Percentiles rank a stretch among this genome's conserved stretches.
phyloP scores from a whole-genome alignment of 2,329 filamentous ascomycete species.

The Cladosporium phlei region DNA sequence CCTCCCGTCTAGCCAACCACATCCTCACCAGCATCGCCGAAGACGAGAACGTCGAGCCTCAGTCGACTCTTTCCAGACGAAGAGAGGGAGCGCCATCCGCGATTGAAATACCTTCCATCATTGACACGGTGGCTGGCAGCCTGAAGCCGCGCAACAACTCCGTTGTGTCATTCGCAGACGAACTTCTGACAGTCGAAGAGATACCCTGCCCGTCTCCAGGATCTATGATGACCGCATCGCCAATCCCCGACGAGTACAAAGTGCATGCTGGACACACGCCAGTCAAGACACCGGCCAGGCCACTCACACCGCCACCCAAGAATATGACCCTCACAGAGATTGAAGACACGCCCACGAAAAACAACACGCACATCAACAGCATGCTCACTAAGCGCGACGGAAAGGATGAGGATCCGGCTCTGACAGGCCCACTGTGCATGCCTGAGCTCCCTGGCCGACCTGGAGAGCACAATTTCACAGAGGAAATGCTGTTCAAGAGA shows the following conservation, averaged over 20 bases:
- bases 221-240: slow-evolving; percentile 26
- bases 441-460: slow-evolving; percentile 32
- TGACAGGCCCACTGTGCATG: slow-evolving; percentile 34
- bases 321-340: slow-evolving; percentile 25
- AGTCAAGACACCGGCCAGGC: slow-evolving; percentile 25
- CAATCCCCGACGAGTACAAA: slow-evolving; percentile 28
- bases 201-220: slow-evolving; percentile 19
- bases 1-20: slow-evolving; percentile 16
- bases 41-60: slow-evolving; percentile 26
- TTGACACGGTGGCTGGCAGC: slow-evolving; percentile 11
- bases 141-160: slow-evolving; percentile 18
- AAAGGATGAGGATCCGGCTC: slow-evolving; percentile 28
- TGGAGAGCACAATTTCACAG: slow-evolving; percentile 32
- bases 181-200: slow-evolving; percentile 26
- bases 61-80: slow-evolving; percentile 16
- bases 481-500: slow-evolving; percentile 29
- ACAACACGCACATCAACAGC: slow-evolving; percentile 33
- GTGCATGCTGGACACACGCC: slow-evolving; percentile 33
- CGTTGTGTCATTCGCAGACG: slow-evolving; percentile 24
- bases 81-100: slow-evolving; percentile 24
- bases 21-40: slow-evolving; percentile 32
- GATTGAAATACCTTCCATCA: slow-evolving; percentile 22
- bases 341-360: slow-evolving; percentile 33
- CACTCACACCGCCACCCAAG: slow-evolving; percentile 25
- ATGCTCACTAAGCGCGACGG: slow-evolving; percentile 25